A percentile compares a stretch with the other conserved stretches of the same genome.
phyloP scores from a whole-genome alignment of 768 basidiomycete species.

The Rhodotorula paludigena region DNA sequence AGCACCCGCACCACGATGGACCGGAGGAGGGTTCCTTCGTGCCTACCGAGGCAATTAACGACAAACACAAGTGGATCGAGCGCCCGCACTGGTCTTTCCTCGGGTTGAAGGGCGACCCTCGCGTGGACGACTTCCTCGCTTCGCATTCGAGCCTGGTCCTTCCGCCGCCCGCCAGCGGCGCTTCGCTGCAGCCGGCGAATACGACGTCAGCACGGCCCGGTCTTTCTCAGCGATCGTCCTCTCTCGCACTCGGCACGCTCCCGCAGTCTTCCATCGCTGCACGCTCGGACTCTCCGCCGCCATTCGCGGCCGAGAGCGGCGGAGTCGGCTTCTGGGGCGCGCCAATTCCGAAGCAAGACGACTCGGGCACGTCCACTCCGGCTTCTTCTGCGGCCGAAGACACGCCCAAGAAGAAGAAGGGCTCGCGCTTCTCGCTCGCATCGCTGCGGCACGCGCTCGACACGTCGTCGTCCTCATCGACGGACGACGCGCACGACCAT shows the following conservation, averaged over 20 bases:
- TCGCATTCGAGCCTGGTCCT: conserved; percentile 14
- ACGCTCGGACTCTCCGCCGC: background rate
- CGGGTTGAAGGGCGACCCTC: conserved; percentile 14
- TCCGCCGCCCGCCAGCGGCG: background rate
- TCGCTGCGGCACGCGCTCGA: conserved; percentile 9
- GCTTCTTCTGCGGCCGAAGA: too few species aligned
- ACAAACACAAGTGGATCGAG: conserved; percentile 16
- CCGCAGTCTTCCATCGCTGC: background rate
- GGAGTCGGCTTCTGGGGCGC: background rate
- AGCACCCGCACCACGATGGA: conserved; percentile 1
- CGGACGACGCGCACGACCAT: background rate
- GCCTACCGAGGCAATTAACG: conserved; percentile 28
- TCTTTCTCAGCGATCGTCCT: background rate
- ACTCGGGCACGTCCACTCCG: background rate
- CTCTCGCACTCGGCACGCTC: background rate
- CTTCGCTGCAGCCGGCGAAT: conserved; percentile 4
- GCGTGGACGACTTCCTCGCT: conserved; percentile 18
- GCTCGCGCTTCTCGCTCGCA: conserved; percentile 19
- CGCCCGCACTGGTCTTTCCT: conserved; percentile 39
- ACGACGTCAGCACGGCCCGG: background rate
- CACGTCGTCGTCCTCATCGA: background rate
- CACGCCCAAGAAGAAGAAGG: conserved; percentile 14
- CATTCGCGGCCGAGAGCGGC: background rate
- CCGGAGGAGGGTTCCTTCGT: conserved; percentile 21
- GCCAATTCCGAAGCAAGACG: background rate